Evolutionary conservation across 2,329 filamentous ascomycete genomes (phyloP), one percentile per base, ranked within the genome.

Genomic region (Neocucurbitaria cava): DNA sequence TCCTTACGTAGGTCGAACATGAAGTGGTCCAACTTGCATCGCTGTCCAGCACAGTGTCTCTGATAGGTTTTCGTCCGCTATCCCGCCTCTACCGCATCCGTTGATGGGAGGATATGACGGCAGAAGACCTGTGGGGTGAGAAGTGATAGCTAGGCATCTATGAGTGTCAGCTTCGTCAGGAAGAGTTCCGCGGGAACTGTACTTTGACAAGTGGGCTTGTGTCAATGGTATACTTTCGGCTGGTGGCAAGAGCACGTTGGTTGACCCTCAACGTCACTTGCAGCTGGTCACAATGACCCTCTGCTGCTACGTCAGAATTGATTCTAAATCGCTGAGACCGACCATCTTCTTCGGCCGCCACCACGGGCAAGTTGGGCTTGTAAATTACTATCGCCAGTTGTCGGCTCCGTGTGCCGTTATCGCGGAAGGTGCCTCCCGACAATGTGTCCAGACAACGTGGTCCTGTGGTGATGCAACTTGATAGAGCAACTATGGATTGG

Each of bases 61-160:
- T 47, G 26, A 71, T 66, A 24, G 67, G 65, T 44, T 73, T 74
- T n/a, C 70, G 65, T 4, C 69, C 68, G 44, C 57, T 64, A 74
- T 52, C 72, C 69, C 31, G 70, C 71, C 49, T 74, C 71, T n/a
- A 74, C 69, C 23, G 64, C 72, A 54, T 74, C 72, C n/a, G 71
- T 73, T 8, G 69, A 71, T 1, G 71, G 69, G 23, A 74, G 56
- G 44, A 73, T n/a, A n/a, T 72, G 9, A 74, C 58, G 17, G 69
- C 71, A 46, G 73, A 73, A 21, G 67, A 54, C 24, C 68, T 70
- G 17, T 69, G 56, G 2, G 56, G 53, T 20, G 59, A 46, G 41
- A 59, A 54, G 31, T 57, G 56, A 20, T 62, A 59, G 28, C 47
- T 57, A 10, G 54, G 44, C 53, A 55, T 62, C 56, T 58, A 23